Evolutionary conservation across 106 monocot genomes (phyloP), one percentile per base, ranked within the genome.

Genomic region (Dioscorea alata): DNA sequence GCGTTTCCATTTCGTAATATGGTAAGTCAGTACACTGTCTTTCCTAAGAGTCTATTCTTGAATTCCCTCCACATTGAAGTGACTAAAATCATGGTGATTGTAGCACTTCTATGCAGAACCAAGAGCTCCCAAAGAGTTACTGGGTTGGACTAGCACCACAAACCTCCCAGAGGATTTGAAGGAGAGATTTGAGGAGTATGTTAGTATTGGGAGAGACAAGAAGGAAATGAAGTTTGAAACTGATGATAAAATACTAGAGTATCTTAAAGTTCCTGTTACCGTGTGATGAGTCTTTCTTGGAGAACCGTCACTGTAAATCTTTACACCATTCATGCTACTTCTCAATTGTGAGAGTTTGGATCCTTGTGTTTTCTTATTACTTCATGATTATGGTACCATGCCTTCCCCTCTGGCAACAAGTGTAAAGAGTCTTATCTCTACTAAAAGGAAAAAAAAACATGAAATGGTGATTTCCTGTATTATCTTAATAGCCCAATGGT

Each of bases 41-140:
- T 42, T 42, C 42, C 42, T 42, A 42, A 42, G 42, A 1, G 10
- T 42, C 42, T 5, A 42, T 42, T 42, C 6, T 42, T 0, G 1
- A 42, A 42, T 42, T 42, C 42, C 42, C 42, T 42, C 42, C 42
- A 42, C 42, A 42, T 2, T 42, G 6, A 1, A 42, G 42, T 42
- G 42, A 42, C 42, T 42, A 42, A 42, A 42, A 42, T 10, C 1
- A 42, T 42, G 42, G 10, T 42, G 42, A 8, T 8, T 82, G 80
- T 82, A 97, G 97, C 97, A 97, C 33, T 97, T 97, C 69, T 97
- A 97, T 49, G 86, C 97, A 12, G 97, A 97, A 72, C 97, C 97
- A 21, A 85, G 97, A 79, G 92, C 84, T 19, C 92, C 97, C 15
- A 97, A 92, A 63, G 78, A 87, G 74, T 49, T 69, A 52, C 65